Evolutionary conservation across 495 filamentous ascomycete genomes (phyloP).

Genomic region (Penicillium coffeae): DNA sequence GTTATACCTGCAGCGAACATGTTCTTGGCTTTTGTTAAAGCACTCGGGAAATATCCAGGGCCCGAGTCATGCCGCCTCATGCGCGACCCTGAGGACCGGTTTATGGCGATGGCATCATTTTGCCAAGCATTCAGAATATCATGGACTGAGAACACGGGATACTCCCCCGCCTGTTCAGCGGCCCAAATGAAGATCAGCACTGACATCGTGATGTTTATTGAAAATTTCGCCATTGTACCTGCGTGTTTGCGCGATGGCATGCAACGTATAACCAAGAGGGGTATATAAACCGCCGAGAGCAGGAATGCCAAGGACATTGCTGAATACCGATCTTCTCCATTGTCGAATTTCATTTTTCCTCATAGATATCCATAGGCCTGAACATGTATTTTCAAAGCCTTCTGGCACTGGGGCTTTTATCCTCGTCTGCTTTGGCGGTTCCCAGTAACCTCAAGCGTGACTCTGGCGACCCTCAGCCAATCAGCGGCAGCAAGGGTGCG

Average conservation of each 20-base stretch:
- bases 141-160: background rate
- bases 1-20: slow-evolving; percentile 15
- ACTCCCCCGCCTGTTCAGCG: background rate
- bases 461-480: slow-evolving; percentile 51
- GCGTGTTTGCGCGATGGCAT: background rate
- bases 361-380: background rate
- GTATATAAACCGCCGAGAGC: background rate
- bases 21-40: background rate
- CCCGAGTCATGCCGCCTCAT: background rate
- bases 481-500: slow-evolving; percentile 52
- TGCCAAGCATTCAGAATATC: background rate
- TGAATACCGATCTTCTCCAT: no score
- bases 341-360: background rate
- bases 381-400: slow-evolving; percentile 20
- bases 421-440: slow-evolving; percentile 21
- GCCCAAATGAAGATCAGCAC: background rate
- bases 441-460: slow-evolving; percentile 25
- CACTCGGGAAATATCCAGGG: no score
- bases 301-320: background rate
- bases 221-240: background rate
- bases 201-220: background rate
- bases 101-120: background rate
- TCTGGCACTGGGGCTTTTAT: slow-evolving; percentile 11
- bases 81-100: background rate
- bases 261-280: background rate